Base-by-base conservation (phyloP, 2,329 filamentous ascomycete genomes). In the Alternaria arbusti region DNA sequence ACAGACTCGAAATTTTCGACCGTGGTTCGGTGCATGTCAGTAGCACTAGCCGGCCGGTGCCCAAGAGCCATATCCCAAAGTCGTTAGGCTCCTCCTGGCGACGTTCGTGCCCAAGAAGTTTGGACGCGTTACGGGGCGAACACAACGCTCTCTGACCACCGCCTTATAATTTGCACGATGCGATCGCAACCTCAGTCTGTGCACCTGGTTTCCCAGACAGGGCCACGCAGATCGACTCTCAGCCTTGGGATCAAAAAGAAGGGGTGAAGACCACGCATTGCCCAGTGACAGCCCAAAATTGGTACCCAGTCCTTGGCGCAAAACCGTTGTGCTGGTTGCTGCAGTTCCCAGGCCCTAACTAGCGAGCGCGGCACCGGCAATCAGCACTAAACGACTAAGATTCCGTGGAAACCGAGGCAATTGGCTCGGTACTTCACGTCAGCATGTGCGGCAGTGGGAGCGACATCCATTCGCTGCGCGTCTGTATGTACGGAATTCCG, bases 311-410 rank as follows among this genome's bases (percentile, higher is more conserved):
- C 17, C 32, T 44, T 45, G 52, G 45, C 52, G 15, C 28, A 28
- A 50, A 40, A 40, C 58, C 45, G 58, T 61, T 40, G n/a, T 40
- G 36, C 36, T 40, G 36, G 36, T 40, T 61, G 52, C 52, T 57
- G 45, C 52, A 57, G 57, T 40, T 45, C 32, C 54, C 44, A 47
- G 23, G 30, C n/a, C 22, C 32, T 36, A 59, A 54, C 49, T n/a
- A 26, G 49, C 30, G 44, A 61, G 25, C 58, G 58, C 58, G 58
- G 58, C 52, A 61, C 52, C 58, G 58, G 58, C 52, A 57, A 6
- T 40, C 20, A 25, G 15, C 52, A 25, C 52, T 47, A 61, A 32
- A 6, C 25, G 40, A 17, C 58, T 43, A 45, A 54, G 43, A 61
- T n/a, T 23, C 20, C 52, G 12, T 40, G 28, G 49, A 52, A 52